Evolutionary conservation across 2,329 filamentous ascomycete species (phyloP).

Genomic region (Sphaerostilbella broomeana): DNA sequence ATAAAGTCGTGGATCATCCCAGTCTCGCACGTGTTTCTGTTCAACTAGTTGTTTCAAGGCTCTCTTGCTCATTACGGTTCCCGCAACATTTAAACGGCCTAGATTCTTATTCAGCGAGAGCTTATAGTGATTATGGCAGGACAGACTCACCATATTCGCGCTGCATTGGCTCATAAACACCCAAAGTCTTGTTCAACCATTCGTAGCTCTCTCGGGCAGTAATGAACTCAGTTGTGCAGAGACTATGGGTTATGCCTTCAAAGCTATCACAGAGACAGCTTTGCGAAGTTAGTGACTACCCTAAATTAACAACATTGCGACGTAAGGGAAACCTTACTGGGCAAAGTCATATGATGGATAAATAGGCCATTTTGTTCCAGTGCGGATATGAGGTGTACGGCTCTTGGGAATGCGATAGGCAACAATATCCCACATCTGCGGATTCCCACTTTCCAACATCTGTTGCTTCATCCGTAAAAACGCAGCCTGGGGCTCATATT

Average conservation of each 20-base stretch:
- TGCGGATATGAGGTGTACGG: constrained; percentile 65
- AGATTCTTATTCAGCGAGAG: neutral
- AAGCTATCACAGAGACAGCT: constrained; percentile 84
- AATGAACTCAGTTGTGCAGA: constrained; percentile 92
- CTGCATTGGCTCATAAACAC: constrained; percentile 85
- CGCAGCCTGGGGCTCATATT: constrained; percentile 78
- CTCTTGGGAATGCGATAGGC: constrained; percentile 81
- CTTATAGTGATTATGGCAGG: neutral
- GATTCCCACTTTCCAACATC: constrained; percentile 69
- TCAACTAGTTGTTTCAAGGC: constrained; percentile 74
- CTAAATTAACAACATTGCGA: neutral
- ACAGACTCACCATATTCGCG: constrained; percentile 58
- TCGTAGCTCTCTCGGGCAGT: constrained; percentile 82
- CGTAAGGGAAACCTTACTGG: too few relatives aligned
- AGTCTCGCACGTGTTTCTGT: constrained; percentile 70
- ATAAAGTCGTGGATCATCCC: constrained; percentile 88
- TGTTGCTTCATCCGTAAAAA: constrained; percentile 92
- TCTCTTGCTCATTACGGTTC: constrained; percentile 82
- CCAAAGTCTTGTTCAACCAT: constrained; percentile 75
- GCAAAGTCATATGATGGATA: constrained; percentile 95
- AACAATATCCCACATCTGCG: constrained; percentile 93
- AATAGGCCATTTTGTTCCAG: constrained; percentile 79
- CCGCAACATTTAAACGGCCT: constrained; percentile 58
- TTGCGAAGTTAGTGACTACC: neutral
- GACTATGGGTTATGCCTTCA: constrained; percentile 82